These are phyloP conservation scores for Hordeum pubiflorum DNA, from an alignment of 202 grass and related monocot genomes.

Conservation along the genomic window DNA sequence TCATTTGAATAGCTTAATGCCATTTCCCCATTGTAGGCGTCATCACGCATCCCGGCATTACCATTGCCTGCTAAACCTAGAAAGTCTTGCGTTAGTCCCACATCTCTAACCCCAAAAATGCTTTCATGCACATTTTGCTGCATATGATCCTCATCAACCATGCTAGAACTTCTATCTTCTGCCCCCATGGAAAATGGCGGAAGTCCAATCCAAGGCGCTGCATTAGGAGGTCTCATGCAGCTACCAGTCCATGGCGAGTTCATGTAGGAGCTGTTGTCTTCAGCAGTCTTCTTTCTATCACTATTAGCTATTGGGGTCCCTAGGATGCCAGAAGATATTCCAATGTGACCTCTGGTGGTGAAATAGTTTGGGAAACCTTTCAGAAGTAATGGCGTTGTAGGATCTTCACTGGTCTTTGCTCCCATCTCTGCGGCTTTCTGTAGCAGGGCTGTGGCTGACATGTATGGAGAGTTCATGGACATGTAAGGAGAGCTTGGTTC, in stretches of 20 bases:
- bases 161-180: conserved; percentile 13
- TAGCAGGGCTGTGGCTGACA: conserved; percentile 24
- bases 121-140: conserved; percentile 9
- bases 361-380: conserved; percentile 29
- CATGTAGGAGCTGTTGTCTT: background rate
- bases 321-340: conserved; percentile 9
- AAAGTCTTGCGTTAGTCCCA: conserved; percentile 36
- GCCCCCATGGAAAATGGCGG: background rate
- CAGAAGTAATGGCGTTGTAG: conserved; percentile 23
- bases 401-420: conserved; percentile 28
- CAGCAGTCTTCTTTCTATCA: background rate
- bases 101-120: conserved; percentile 3
- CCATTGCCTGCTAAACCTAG: conserved; percentile 6
- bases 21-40: background rate
- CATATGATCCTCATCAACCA: background rate
- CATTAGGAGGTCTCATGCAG: background rate
- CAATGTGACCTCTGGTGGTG: background rate
- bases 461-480: conserved; percentile 15
- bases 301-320: background rate
- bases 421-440: conserved; percentile 31
- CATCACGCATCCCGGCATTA: background rate
- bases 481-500: conserved; percentile 17
- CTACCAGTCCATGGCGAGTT: background rate
- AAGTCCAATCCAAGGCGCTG: background rate
- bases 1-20: conserved; percentile 20